Evolutionary conservation across 2,329 filamentous ascomycete species (phyloP).

Genomic region (Daldinia sp.): DNA sequence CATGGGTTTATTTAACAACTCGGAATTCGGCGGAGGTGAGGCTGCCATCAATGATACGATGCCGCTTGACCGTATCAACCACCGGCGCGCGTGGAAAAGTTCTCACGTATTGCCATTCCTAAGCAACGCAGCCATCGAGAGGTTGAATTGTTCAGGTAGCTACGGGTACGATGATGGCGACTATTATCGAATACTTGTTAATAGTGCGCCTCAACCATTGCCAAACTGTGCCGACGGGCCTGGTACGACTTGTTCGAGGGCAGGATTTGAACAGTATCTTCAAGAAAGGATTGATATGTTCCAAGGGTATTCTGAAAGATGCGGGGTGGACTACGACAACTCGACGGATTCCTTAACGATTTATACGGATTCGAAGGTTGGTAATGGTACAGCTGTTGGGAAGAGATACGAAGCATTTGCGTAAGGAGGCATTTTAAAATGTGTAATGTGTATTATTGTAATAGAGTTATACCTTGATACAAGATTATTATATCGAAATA

Average conservation of each 20-base stretch:
- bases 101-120: conserved; percentile 74
- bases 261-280: conserved; percentile 56
- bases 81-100: conserved; percentile 72
- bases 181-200: conserved; percentile 61
- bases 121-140: conserved; percentile 74
- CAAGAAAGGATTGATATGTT: conserved; percentile 55
- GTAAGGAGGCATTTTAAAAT: background rate
- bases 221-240: conserved; percentile 59
- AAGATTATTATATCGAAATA: background rate
- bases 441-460: conserved; percentile 1
- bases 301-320: conserved; percentile 56
- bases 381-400: conserved; percentile 50
- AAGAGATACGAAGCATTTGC: conserved; percentile 47
- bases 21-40: conserved; percentile 63
- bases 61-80: conserved; percentile 72
- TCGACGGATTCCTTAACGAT: conserved; percentile 49
- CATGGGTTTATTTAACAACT: conserved; percentile 78
- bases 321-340: conserved; percentile 51
- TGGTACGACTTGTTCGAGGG: conserved; percentile 58
- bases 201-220: conserved; percentile 58
- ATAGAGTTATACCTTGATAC: background rate
- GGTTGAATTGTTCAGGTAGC: conserved; percentile 69
- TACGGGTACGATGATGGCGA: conserved; percentile 66
- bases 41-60: conserved; percentile 71
- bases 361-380: conserved; percentile 44